Evolutionary conservation across 2,329 filamentous ascomycete species (phyloP), one percentile per base, ranked within the genome.

Genomic region (Rutstroemia sp.): DNA sequence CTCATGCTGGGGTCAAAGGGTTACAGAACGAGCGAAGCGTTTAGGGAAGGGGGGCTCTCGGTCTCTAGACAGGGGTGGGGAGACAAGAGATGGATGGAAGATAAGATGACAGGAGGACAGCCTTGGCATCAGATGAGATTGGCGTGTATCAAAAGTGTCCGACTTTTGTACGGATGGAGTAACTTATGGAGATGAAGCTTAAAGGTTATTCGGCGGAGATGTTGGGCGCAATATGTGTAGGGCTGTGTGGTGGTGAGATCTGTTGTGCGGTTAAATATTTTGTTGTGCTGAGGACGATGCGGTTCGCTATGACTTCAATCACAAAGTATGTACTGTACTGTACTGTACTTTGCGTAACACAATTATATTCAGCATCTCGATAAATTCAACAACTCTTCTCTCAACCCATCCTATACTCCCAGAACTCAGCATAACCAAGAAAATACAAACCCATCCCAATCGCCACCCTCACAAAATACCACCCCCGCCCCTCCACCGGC

Each of bases 41-140:
- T 53, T 57, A 8, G 49, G 36, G 44, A 54, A 48, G 42, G 42
- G 48, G 14, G 16, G 47, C 23, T 17, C 40, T 21, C 23, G 39
- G 27, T 51, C 27, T 36, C 21, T 38, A 16, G 27, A 17, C 21
- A 42, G 40, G 34, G 52, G 21, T 44, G 3, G 6, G n/a, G 30
- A 44, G 21, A 21, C 30, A 36, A 49, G 30, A 14, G 25, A 56
- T 21, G 27, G 48, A 51, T 27, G 48, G 6, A 30, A 50, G 53
- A 50, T 50, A 34, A 50, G 53, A 51, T 51, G 54, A 51, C 42
- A 47, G 48, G 40, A 46, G 23, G 34, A 39, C 19, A 51, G 7
- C 17, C 19, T 39, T 51, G 48, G 27, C 39, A 27, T 39, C 12
- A 46, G n/a, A 38, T 46, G 54, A 45, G 48, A 36, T 46, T 27